Conservation (phyloP, 305 asterid species). For the Fraxinus ornus region DNA sequence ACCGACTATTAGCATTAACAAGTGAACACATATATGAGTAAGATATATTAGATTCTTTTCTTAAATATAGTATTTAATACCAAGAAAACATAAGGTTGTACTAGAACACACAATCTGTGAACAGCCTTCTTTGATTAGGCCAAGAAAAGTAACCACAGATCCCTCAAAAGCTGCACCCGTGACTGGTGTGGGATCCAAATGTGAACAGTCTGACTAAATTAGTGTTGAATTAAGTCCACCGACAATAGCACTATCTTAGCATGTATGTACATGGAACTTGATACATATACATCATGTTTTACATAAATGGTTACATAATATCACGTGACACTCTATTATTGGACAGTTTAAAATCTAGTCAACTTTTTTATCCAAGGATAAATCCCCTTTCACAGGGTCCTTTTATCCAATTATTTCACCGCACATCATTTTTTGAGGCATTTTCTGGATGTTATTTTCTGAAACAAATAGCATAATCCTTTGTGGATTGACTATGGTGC, state of each 20-base stretch:
- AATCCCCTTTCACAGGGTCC: too few species aligned
- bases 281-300: too few species aligned
- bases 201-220: slow-evolving; percentile 46
- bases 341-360: too few species aligned
- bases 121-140: slow-evolving; percentile 9
- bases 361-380: too few species aligned
- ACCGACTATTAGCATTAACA: background rate
- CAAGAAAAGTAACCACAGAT: slow-evolving; percentile 45
- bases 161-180: slow-evolving; percentile 74
- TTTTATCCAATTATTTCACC: too few species aligned
- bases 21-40: background rate
- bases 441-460: too few species aligned
- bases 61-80: too few species aligned
- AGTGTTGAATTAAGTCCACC: slow-evolving; percentile 52
- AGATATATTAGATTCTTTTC: background rate
- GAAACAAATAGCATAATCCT: too few species aligned
- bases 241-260: slow-evolving; percentile 55
- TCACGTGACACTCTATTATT: too few species aligned
- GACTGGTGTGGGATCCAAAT: slow-evolving; percentile 60
- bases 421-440: too few species aligned
- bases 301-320: too few species aligned
- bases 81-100: background rate
- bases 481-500: slow-evolving; percentile 17
- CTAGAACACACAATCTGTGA: slow-evolving; percentile 4
- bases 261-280: background rate